These are phyloP conservation scores for Penicillium sp. DNA, from an alignment of 2,329 filamentous ascomycete species.

Conservation along the genomic window DNA sequence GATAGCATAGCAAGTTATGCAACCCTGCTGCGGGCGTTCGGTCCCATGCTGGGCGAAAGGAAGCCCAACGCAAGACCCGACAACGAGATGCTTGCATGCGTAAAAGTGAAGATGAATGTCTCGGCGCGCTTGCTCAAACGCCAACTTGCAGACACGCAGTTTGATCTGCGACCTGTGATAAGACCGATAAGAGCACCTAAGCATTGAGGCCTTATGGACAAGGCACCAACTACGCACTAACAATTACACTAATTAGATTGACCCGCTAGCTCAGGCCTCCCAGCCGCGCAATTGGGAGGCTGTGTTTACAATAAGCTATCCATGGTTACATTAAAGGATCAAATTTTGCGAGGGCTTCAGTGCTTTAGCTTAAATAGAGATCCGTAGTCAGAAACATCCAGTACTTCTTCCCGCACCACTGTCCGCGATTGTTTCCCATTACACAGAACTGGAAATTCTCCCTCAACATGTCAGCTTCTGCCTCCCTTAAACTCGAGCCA, in stretches of 20 bases:
- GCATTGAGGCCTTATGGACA: neutral
- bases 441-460: neutral
- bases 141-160: neutral
- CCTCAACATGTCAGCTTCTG: neutral
- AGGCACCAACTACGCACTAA: neutral
- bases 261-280: neutral
- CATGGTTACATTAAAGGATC: neutral
- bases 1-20: conserved; percentile 13
- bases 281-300: neutral
- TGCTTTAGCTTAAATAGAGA: neutral
- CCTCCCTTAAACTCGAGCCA: conserved; percentile 6
- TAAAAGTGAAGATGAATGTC: conserved; percentile 3
- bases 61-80: conserved; percentile 27
- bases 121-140: neutral
- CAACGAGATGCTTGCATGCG: conserved; percentile 33
- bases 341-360: neutral
- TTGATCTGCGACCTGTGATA: neutral
- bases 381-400: neutral
- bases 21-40: conserved; percentile 2
- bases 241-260: neutral
- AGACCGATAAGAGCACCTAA: neutral
- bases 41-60: conserved; percentile 27
- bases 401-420: neutral
- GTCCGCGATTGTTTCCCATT: too few relatives aligned
- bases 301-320: neutral